phyloP scores from a whole-genome alignment of 1,284 basidiomycete species.

The Fomitiporia mediterranea region DNA sequence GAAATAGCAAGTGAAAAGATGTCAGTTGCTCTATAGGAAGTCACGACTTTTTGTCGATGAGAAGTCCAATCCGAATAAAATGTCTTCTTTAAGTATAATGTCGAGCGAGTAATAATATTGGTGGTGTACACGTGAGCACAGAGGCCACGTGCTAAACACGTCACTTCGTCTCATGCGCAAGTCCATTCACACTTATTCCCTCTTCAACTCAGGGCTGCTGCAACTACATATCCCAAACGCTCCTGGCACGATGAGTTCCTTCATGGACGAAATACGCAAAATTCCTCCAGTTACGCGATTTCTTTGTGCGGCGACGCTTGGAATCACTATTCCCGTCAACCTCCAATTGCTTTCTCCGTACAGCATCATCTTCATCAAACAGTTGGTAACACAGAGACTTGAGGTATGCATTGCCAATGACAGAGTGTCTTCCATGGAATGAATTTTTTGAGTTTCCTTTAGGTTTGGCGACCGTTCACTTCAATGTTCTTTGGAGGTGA shows the following conservation, averaged over 20 bases:
- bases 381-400: constrained; percentile 41
- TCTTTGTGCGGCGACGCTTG: constrained; percentile 57
- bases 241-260: background rate
- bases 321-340: constrained; percentile 58
- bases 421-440: constrained; percentile 14
- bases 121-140: background rate
- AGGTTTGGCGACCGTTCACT: constrained; percentile 77
- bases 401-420: constrained; percentile 43
- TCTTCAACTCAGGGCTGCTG: no score
- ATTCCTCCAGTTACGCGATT: constrained; percentile 85
- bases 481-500: constrained; percentile 75
- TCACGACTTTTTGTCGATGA: no score
- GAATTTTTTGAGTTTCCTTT: constrained; percentile 2
- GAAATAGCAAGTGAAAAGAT: no score
- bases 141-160: background rate
- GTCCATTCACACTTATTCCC: background rate
- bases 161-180: background rate
- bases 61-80: no score
- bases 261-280: constrained; percentile 60
- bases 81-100: no score
- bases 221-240: background rate
- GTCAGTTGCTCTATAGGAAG: no score
- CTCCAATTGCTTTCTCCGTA: constrained; percentile 53
- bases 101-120: no score
- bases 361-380: constrained; percentile 52